Conservation (phyloP, 305 asterid genomes). For the Fraxinus velutina region DNA sequence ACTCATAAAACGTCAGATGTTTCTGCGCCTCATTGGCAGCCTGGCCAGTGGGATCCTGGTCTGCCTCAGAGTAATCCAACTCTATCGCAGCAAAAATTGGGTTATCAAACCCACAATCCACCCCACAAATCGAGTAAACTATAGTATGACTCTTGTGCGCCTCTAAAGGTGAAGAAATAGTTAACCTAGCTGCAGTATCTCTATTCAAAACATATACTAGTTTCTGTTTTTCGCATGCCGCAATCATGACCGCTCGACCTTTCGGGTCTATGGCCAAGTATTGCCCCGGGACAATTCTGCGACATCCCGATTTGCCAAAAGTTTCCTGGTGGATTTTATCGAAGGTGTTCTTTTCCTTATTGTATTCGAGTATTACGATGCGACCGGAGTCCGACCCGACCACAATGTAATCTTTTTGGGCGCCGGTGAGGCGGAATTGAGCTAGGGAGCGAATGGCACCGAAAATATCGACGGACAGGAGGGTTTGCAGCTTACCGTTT, state of each 20-base stretch:
- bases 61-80: conserved; percentile 91
- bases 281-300: conserved; percentile 95
- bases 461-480: conserved; percentile 80
- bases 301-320: conserved; percentile 93
- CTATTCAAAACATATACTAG: conserved; percentile 95
- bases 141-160: conserved; percentile 93
- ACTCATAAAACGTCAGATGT: conserved; percentile 82
- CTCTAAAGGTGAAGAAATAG: conserved; percentile 89
- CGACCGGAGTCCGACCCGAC: conserved; percentile 97
- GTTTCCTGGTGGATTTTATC: conserved; percentile 93
- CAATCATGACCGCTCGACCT: conserved; percentile 98
- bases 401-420: conserved; percentile 86
- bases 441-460: conserved; percentile 91
- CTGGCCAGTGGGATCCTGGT: conserved; percentile 95
- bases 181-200: conserved; percentile 91
- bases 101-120: conserved; percentile 95
- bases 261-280: conserved; percentile 90
- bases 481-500: conserved; percentile 81
- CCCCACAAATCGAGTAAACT: conserved; percentile 77
- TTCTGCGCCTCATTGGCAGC: conserved; percentile 90
- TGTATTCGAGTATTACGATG: conserved; percentile 77
- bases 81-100: conserved; percentile 96
- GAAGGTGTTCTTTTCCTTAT: conserved; percentile 73
- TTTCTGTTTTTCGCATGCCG: conserved; percentile 97
- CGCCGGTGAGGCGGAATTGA: conserved; percentile 92